Base-by-base conservation (phyloP, 2,329 filamentous ascomycete genomes). In the Lachnellula subtilissima region DNA sequence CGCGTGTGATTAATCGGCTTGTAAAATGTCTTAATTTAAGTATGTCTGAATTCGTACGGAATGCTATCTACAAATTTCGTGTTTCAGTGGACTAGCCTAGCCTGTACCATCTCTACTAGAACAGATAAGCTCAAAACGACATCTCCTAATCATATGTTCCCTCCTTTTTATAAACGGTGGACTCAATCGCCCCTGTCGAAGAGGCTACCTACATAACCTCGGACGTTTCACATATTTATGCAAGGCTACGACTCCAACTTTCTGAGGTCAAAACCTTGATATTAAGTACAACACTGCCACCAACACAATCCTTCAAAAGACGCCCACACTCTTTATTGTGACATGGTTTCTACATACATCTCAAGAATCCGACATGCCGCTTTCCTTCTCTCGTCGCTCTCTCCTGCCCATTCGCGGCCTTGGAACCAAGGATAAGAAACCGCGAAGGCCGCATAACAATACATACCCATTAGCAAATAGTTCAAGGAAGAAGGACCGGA, bases 401-500 rank as follows among this genome's bases (percentile, higher is more conserved):
- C 50, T 67, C 9, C 54, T 64, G 9, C 65, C 61, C 17, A 57
- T 62, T 11, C 48, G 51, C 35, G 59, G 53, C 15, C 58, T 62
- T 39, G 54, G 59, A 14, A 46, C 50, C 14, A 58, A 61, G 42
- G 50, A 48, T 15, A 55, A 45, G 25, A 57, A 59, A 39, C 53
- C 53, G 7, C 51, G 55, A 12, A 50, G 59, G 22, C 8, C 42
- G 28, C 52, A 53, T 50, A 49, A 56, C 42, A 22, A 63, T 39
- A 65, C 60, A 12, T 61, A 51, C 35, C 63, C 67, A 4, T 52
- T 69, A 8, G 67, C 67, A 3, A 65, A 66, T 48, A 62, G 58
- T 19, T 65, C 64, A 1, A 57, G 67, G 35, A 67, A 66, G 52
- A 68, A 68, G 43, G 64, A 67, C 39, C 58, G 67, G 62, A 62